Evolutionary conservation across 352 stramenopile species (phyloP).

Genomic region (Globisporangium solare): DNA sequence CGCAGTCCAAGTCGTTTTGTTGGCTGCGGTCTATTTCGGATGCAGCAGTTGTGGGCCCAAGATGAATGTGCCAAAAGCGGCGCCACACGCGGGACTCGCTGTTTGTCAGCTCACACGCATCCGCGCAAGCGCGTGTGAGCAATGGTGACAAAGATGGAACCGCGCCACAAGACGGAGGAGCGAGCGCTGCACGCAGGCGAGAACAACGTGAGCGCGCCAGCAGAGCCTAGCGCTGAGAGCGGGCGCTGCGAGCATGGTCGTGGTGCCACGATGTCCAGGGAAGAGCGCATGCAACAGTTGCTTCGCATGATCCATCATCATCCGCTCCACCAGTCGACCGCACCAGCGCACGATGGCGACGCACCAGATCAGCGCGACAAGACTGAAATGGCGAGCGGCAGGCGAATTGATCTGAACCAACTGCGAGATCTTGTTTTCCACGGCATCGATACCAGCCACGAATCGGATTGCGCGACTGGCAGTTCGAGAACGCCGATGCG

Average conservation of each 20-base stretch:
- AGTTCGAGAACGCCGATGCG: background rate
- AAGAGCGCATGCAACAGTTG: background rate
- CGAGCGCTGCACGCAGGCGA: background rate
- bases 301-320: background rate
- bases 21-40: too few species aligned
- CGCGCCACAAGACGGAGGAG: background rate
- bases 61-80: too few species aligned
- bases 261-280: background rate
- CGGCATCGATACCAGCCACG: background rate
- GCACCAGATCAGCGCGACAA: background rate
- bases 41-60: too few species aligned
- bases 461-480: too few species aligned
- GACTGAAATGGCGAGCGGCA: background rate
- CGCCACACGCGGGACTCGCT: too few species aligned
- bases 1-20: too few species aligned
- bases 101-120: too few species aligned
- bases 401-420: constrained; percentile 18
- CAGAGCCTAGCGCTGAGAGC: background rate
- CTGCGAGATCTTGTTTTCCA: constrained; percentile 18
- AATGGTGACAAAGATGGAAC: constrained; percentile 14
- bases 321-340: background rate
- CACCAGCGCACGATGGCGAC: background rate
- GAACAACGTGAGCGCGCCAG: constrained; percentile 3
- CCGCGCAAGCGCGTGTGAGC: too few species aligned
- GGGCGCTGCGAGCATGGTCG: background rate